Conservation (phyloP, 169 alveolate genomes). For the Ichthyophthirius multifiliis region DNA sequence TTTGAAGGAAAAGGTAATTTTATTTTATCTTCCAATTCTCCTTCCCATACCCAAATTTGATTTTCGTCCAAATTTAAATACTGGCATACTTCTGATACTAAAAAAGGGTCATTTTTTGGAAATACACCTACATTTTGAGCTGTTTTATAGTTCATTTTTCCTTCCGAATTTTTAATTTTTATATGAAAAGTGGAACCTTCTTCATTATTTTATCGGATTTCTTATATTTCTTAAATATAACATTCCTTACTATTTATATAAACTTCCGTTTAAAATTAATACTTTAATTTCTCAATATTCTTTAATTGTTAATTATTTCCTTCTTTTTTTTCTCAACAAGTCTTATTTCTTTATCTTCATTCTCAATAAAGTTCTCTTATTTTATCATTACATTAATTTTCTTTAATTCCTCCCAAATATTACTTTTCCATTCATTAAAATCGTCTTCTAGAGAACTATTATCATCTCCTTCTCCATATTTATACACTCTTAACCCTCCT, state of each 20-base stretch:
- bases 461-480: slow-evolving; percentile 62
- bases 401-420: slow-evolving; percentile 47
- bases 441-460: slow-evolving; percentile 54
- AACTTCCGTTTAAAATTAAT: slow-evolving; percentile 40
- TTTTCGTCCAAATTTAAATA: slow-evolving; percentile 16
- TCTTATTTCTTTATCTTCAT: not conserved
- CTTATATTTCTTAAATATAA: slow-evolving; percentile 26
- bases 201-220: slow-evolving; percentile 43
- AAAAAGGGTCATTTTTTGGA: slow-evolving; percentile 38
- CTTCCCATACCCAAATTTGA: not conserved
- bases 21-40: not conserved
- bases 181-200: slow-evolving; percentile 63
- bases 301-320: not conserved
- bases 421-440: slow-evolving; percentile 54
- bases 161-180: slow-evolving; percentile 22
- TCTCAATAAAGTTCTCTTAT: too few relatives aligned
- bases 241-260: slow-evolving; percentile 33
- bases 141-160: slow-evolving; percentile 53
- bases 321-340: not conserved
- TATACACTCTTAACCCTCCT: slow-evolving; percentile 45
- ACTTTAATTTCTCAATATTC: not conserved
- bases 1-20: slow-evolving; percentile 60
- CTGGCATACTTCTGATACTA: slow-evolving; percentile 32
- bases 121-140: slow-evolving; percentile 61
- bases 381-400: not conserved